Evolutionary conservation across 192 early-diverging fungal genomes (phyloP).

Genomic region (Paraglomus brasilianum): DNA sequence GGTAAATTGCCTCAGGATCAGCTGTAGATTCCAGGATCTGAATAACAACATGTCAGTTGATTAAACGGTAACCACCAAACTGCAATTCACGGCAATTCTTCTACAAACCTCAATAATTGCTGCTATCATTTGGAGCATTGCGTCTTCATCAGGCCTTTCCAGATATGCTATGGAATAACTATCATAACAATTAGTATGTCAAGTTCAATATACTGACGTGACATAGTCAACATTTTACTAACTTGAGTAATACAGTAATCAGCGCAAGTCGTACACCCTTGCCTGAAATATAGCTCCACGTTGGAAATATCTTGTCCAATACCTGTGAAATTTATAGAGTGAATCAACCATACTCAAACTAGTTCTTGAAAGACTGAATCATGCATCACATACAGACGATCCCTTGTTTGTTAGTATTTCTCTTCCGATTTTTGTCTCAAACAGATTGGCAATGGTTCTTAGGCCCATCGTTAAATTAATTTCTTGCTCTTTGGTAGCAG

Average conservation of each 20-base stretch:
- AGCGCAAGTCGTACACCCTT: conserved; percentile 22
- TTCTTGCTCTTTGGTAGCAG: conserved; percentile 23
- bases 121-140: conserved; percentile 24
- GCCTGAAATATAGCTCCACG: conserved; percentile 12
- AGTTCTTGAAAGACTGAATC: too few species aligned
- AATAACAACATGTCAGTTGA: not conserved
- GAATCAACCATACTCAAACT: not conserved
- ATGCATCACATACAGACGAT: conserved; percentile 1
- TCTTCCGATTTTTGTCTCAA: conserved; percentile 14
- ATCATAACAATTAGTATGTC: not conserved
- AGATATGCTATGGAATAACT: conserved; percentile 23
- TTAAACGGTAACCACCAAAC: not conserved
- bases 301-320: conserved; percentile 19
- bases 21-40: conserved; percentile 19
- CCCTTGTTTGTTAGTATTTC: not conserved
- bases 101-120: conserved; percentile 12
- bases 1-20: conserved; percentile 22
- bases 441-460: conserved; percentile 20
- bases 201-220: not conserved
- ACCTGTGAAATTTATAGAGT: conserved; percentile 8
- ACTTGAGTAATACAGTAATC: conserved; percentile 26
- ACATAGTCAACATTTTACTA: not conserved
- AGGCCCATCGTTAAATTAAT: conserved; percentile 24
- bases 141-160: conserved; percentile 14
- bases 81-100: not conserved